Evolutionary conservation across 2,329 filamentous ascomycete genomes (phyloP).

Genomic region (Paracorniculantispora psalliotae): DNA sequence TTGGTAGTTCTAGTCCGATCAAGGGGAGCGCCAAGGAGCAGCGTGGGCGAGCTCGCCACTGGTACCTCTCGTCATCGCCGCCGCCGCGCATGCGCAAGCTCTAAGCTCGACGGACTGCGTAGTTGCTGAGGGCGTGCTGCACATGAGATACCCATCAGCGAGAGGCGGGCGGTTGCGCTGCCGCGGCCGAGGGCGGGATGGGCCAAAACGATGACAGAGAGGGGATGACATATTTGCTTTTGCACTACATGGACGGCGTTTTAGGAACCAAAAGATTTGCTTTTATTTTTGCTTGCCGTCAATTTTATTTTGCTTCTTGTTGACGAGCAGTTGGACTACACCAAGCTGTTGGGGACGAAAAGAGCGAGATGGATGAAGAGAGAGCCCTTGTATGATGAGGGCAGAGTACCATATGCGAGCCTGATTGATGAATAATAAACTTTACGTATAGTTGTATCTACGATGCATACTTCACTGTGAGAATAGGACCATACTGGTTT

Average conservation of each 20-base stretch:
- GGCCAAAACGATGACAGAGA: no score
- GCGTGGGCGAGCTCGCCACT: not conserved
- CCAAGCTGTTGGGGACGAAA: not conserved
- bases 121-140: not conserved
- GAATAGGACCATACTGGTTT: no score
- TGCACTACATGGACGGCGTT: slow-evolving; percentile 9
- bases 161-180: no score
- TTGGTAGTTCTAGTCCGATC: no score
- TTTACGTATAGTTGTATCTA: no score
- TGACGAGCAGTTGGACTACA: not conserved
- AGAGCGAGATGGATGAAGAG: not conserved
- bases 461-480: no score
- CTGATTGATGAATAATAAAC: not conserved
- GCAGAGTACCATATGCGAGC: not conserved
- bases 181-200: no score
- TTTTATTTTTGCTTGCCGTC: not conserved
- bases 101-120: not conserved
- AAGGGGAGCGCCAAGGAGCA: not conserved
- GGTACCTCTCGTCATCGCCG: not conserved
- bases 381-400: not conserved
- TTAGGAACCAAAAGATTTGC: not conserved
- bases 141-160: not conserved
- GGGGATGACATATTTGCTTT: not conserved
- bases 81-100: not conserved
- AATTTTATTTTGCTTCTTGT: not conserved